These are phyloP conservation scores for Globisporangium viniferum DNA, from an alignment of 352 stramenopile genomes.

Conservation along the genomic window DNA sequence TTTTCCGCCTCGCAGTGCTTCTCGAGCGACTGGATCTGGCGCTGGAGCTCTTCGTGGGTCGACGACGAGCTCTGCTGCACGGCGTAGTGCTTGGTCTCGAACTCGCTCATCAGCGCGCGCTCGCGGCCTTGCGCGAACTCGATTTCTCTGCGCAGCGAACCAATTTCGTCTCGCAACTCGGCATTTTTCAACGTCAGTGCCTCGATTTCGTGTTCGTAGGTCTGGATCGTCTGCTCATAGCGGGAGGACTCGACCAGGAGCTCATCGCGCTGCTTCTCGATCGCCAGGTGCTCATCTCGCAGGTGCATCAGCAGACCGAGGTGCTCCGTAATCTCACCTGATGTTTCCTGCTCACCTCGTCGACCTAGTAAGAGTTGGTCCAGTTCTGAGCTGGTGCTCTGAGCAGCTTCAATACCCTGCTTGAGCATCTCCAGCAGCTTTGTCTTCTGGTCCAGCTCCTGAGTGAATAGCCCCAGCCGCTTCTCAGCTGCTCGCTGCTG, in stretches of 20 bases:
- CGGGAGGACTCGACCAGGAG: constrained; percentile 40
- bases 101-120: constrained; percentile 1
- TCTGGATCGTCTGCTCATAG: constrained; percentile 36
- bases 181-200: constrained; percentile 28
- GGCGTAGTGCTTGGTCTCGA: neutral
- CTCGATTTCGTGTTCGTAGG: constrained; percentile 35
- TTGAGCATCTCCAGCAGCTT: constrained; percentile 5
- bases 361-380: neutral
- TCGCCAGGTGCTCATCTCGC: constrained; percentile 21
- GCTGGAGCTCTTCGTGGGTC: constrained; percentile 21
- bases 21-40: constrained; percentile 24
- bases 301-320: constrained; percentile 20
- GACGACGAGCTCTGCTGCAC: constrained; percentile 14
- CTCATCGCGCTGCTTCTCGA: constrained; percentile 35
- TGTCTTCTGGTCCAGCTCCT: constrained; percentile 13
- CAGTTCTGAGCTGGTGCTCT: neutral
- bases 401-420: constrained; percentile 3
- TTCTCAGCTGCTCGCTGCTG: constrained; percentile 24
- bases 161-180: constrained; percentile 25
- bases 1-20: constrained; percentile 23
- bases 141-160: constrained; percentile 31
- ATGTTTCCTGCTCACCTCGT: neutral
- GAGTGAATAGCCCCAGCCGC: constrained; percentile 10
- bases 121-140: constrained; percentile 20
- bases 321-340: constrained; percentile 4